Evolutionary conservation across 2,329 filamentous ascomycete genomes (phyloP).

Genomic region (Aspergillus versicolor): DNA sequence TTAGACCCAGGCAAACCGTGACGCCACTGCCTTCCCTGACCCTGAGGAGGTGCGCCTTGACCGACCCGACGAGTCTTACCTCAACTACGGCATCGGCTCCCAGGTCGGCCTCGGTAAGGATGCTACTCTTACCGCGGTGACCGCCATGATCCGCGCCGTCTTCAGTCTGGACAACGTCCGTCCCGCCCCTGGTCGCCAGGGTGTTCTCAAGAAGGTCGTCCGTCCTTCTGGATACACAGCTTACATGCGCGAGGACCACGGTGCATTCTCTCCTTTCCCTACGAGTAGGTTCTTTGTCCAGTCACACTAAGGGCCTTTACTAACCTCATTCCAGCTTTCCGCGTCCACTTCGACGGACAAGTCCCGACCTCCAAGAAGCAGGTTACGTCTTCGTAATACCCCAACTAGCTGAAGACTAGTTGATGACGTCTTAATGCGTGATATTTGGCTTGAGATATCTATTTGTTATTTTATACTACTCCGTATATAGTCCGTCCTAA

Average conservation of each 20-base stretch:
- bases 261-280: constrained; percentile 54
- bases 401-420: neutral
- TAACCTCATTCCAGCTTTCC: constrained; percentile 37
- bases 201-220: constrained; percentile 65
- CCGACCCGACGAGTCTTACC: constrained; percentile 63
- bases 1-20: constrained; percentile 52
- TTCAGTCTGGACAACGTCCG: constrained; percentile 62
- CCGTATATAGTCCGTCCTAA: neutral
- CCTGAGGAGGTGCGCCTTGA: constrained; percentile 56
- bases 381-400: constrained; percentile 1
- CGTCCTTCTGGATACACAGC: constrained; percentile 55
- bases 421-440: neutral
- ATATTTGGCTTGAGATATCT: constrained; percentile 6
- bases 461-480: neutral
- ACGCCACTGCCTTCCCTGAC: constrained; percentile 45
- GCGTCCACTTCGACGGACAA: constrained; percentile 46
- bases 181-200: constrained; percentile 62
- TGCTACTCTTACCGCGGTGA: constrained; percentile 61
- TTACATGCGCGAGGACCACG: constrained; percentile 68
- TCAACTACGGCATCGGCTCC: constrained; percentile 63
- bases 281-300: constrained; percentile 32
- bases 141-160: constrained; percentile 66
- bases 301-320: neutral
- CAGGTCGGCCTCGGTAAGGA: constrained; percentile 64
- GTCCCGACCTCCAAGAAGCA: constrained; percentile 25